Percentiles rank a stretch among this genome's conserved stretches.
phyloP scores from a whole-genome alignment of 1,284 basidiomycete genomes.

The Ceratobasidium theobromae region DNA sequence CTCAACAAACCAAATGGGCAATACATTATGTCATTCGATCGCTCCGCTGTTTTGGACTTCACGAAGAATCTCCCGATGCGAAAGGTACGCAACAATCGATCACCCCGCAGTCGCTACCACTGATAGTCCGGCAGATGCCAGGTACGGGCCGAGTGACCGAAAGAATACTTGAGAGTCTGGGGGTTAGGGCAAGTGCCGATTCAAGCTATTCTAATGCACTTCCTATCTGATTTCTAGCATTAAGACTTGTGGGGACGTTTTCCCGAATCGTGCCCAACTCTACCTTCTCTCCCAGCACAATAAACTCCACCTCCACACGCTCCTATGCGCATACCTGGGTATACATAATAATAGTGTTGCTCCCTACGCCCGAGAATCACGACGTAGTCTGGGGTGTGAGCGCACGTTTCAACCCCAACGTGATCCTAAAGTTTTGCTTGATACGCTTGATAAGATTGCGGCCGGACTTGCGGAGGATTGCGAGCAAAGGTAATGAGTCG shows the following conservation, averaged over 20 bases:
- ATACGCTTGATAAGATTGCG: constrained; percentile 28
- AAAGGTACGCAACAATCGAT: constrained; percentile 47
- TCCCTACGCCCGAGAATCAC: constrained; percentile 71
- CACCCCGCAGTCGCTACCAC: constrained; percentile 36
- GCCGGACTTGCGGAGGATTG: constrained; percentile 31
- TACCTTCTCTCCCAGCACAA: constrained; percentile 71
- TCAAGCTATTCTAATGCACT: constrained; percentile 13
- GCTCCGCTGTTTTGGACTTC: constrained; percentile 67
- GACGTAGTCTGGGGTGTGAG: constrained; percentile 90
- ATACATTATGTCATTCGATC: constrained; percentile 71
- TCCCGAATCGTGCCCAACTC: constrained; percentile 66
- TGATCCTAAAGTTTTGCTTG: constrained; percentile 15
- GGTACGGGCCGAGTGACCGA: constrained; percentile 89
- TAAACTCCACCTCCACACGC: constrained; percentile 72
- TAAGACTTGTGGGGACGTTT: constrained; percentile 87
- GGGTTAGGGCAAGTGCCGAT: constrained; percentile 63
- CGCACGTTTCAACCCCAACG: constrained; percentile 23
- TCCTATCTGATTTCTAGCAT: constrained; percentile 21
- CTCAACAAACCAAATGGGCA: constrained; percentile 95
- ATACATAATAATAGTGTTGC: constrained; percentile 80
- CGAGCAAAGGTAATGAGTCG: constrained; percentile 18
- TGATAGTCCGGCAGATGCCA: constrained; percentile 63
- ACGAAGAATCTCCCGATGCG: constrained; percentile 74
- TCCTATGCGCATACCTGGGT: constrained; percentile 78
- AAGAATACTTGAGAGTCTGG: constrained; percentile 79